A percentile compares a stretch with the other conserved stretches of the same genome.
These are phyloP conservation scores for Trypanosoma lewisi DNA, from an alignment of 208 protist genomes.

Conservation along the genomic window DNA sequence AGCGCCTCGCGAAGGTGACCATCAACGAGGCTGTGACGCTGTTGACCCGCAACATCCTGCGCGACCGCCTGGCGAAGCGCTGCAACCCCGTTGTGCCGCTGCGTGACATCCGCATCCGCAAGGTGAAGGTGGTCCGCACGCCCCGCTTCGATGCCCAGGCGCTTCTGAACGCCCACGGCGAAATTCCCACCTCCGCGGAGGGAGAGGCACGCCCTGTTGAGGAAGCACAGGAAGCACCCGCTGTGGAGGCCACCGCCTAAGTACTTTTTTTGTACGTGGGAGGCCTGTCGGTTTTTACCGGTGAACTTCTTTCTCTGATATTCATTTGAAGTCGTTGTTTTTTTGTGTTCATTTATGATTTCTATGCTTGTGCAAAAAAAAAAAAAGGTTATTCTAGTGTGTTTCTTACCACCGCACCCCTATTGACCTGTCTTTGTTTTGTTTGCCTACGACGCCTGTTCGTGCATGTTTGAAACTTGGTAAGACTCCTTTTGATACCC, in stretches of 20 bases:
- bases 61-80: constrained; percentile 94
- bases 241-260: constrained; percentile 25
- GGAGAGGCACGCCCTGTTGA: constrained; percentile 73
- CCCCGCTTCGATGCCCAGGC: constrained; percentile 95
- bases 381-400: too few species aligned
- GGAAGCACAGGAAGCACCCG: constrained; percentile 56
- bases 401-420: too few species aligned
- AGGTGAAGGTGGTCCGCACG: constrained; percentile 96
- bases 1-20: constrained; percentile 79
- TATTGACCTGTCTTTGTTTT: too few species aligned
- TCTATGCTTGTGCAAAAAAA: too few species aligned
- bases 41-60: constrained; percentile 94
- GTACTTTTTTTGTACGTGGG: too few species aligned
- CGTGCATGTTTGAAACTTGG: too few species aligned
- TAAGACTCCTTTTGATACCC: too few species aligned
- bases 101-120: constrained; percentile 97
- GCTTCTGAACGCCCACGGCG: constrained; percentile 91
- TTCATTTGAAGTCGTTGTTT: too few species aligned
- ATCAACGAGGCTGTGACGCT: constrained; percentile 95
- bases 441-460: too few species aligned
- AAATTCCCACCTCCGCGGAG: constrained; percentile 80
- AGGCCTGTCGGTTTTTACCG: too few species aligned
- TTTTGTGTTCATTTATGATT: too few species aligned
- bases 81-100: constrained; percentile 96
- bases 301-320: too few species aligned